These are phyloP conservation scores for Krasilnikovozyma curviuscula DNA, from an alignment of 768 basidiomycete species.

Conservation along the genomic window DNA sequence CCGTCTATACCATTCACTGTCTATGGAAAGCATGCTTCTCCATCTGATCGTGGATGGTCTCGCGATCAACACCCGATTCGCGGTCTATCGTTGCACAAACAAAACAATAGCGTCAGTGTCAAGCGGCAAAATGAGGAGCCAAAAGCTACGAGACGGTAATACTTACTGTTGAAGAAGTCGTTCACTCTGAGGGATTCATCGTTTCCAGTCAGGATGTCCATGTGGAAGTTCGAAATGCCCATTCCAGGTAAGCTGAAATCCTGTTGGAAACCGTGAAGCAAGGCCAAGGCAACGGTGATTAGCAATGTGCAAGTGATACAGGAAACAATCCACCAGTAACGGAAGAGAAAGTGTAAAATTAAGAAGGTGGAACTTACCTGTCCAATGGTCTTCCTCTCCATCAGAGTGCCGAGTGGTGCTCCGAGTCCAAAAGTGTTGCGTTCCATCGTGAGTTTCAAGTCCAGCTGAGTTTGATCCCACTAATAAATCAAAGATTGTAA, in stretches of 20 bases:
- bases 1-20: no score
- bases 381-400: constrained; percentile 79
- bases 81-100: no score
- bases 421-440: constrained; percentile 71
- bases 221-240: constrained; percentile 7
- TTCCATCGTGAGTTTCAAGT: constrained; percentile 61
- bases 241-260: constrained; percentile 7
- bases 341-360: neutral
- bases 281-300: constrained; percentile 1
- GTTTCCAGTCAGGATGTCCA: constrained; percentile 10
- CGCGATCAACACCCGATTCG: no score
- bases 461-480: constrained; percentile 92
- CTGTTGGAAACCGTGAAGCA: neutral
- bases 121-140: no score
- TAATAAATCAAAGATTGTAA: constrained; percentile 22
- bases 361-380: constrained; percentile 34
- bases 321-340: neutral
- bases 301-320: neutral
- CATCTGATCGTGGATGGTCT: no score
- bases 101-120: no score
- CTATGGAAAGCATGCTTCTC: no score
- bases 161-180: constrained; percentile 2
- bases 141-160: no score
- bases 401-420: constrained; percentile 68
- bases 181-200: constrained; percentile 8